Conservation (phyloP, 345 rosid genomes). For the Murraya koenigii region DNA sequence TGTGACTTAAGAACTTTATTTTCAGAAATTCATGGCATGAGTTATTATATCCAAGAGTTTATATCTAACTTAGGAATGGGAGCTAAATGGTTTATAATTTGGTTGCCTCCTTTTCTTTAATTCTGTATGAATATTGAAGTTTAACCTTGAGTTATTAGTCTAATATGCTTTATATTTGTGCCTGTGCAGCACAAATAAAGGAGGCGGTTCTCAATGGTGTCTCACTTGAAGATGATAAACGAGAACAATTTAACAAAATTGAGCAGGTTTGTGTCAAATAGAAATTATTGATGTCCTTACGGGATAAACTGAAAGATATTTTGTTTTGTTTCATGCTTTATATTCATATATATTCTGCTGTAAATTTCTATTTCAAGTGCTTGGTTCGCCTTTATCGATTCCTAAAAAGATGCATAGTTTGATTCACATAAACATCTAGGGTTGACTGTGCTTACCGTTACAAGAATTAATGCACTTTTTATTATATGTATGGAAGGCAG, state of each 20-base stretch:
- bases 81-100: background rate
- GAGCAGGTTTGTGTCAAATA: slow-evolving; percentile 59
- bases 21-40: background rate
- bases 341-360: background rate
- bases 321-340: background rate
- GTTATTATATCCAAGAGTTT: background rate
- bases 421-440: background rate
- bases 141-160: slow-evolving; percentile 6
- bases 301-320: background rate
- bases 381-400: background rate
- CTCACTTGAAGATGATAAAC: slow-evolving; percentile 80
- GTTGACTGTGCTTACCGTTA: background rate
- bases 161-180: slow-evolving; percentile 19
- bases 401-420: background rate
- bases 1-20: background rate
- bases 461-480: background rate
- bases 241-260: slow-evolving; percentile 80
- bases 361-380: background rate
- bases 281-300: slow-evolving; percentile 3
- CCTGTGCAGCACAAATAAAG: slow-evolving; percentile 60
- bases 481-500: background rate
- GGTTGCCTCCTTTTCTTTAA: background rate
- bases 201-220: slow-evolving; percentile 91
- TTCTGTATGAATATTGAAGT: slow-evolving; percentile 1
- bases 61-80: background rate